Percentiles rank a stretch among this genome's conserved stretches.
Conservation (phyloP, 257 asterid species). For the Scutellaria galericulata region DNA sequence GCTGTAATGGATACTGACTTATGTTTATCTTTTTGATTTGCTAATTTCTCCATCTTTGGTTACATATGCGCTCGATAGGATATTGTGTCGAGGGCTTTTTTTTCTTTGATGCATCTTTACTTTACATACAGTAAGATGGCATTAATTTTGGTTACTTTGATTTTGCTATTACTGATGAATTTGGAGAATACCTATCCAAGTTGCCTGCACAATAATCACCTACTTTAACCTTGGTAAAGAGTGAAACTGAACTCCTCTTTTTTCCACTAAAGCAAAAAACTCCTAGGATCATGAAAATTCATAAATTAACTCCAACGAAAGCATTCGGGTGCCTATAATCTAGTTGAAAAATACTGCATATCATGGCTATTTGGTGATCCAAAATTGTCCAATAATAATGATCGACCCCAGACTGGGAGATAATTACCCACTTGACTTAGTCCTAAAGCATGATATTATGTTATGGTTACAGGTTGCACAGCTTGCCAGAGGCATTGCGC, state of each 20-base stretch:
- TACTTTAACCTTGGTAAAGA: background rate
- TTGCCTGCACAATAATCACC: constrained; percentile 19
- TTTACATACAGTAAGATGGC: background rate
- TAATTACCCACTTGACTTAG: too few relatives aligned
- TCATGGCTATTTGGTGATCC: background rate
- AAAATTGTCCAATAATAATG: background rate
- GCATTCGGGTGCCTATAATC: background rate
- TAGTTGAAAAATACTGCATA: background rate
- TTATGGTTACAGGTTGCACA: too few relatives aligned
- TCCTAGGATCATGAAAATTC: background rate
- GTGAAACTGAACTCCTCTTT: background rate
- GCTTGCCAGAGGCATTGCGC: constrained; percentile 98
- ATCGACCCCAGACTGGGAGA: background rate
- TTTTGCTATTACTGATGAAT: constrained; percentile 11
- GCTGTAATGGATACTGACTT: background rate
- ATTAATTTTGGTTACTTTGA: background rate
- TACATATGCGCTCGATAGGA: constrained; percentile 95
- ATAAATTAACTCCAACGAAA: background rate
- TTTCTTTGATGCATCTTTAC: constrained; percentile 39
- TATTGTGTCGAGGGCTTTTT: constrained; percentile 94
- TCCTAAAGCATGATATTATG: too few relatives aligned
- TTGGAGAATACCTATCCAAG: background rate
- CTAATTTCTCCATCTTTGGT: constrained; percentile 30
- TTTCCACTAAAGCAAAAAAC: background rate
- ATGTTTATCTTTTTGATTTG: constrained; percentile 25